Evolutionary conservation across 192 early-diverging fungal species (phyloP), one percentile per base, ranked within the genome.

Genomic region (Rhizophagus clarus): DNA sequence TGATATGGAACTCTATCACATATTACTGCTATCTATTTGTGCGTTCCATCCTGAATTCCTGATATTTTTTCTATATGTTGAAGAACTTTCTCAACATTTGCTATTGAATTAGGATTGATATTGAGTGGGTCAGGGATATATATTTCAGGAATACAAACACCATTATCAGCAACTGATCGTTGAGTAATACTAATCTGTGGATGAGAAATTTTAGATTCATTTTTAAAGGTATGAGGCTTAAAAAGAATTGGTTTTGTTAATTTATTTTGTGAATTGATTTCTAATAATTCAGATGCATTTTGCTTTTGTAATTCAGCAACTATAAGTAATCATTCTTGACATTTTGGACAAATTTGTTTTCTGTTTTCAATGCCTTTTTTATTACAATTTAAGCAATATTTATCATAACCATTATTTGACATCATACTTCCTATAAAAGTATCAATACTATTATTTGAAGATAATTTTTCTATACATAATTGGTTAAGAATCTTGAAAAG

Each of bases 11-110:
- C 37, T 17, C 37, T 22, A 72, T 72, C 71, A 51, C 71, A 72
- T 9, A 31, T 20, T 2, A 72, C 14, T 7, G n/a, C 2, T 26
- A 72, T 51, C 40, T 4, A 72, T 51, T 72, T 72, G 26, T 0
- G 4, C 3, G 2, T 72, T 49, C 15, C n/a, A 29, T n/a, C 10
- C 22, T 72, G 15, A 72, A 72, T 72, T 49, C n/a, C 17, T 42
- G 71, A 17, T 17, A 72, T 72, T 15, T 28, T 47, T 72, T 72
- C 8, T 49, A 72, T 72, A 47, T 72, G 40, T 9, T 29, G 2
- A 24, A 72, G 31, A 47, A 72, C 45, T 51, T 72, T 72, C 51
- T 49, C 8, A 26, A 72, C 12, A 72, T 72, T 72, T 72, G 12
- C 4, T 28, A 51, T 42, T 31, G 45, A 72, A 72, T 72, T 72